Percentiles rank a stretch among this genome's conserved stretches.
phyloP scores from a whole-genome alignment of 495 filamentous ascomycete species.

The Apodospora peruviana region DNA sequence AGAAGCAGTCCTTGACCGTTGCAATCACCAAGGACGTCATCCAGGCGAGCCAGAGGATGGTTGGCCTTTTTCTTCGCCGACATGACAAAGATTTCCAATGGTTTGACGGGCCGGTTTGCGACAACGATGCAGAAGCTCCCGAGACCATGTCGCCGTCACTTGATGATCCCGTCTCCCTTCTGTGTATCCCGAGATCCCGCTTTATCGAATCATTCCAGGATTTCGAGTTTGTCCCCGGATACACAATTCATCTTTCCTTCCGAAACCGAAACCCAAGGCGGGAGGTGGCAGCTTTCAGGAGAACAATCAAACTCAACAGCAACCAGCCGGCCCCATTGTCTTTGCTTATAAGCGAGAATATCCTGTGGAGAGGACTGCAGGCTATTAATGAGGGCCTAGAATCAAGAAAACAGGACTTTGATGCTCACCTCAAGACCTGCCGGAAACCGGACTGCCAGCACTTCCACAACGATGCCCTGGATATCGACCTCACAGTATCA shows the following conservation, averaged over 20 bases:
- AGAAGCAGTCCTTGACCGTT: conserved; percentile 36
- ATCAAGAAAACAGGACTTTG: conserved; percentile 28
- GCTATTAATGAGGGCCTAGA: conserved; percentile 32
- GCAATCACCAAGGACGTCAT: conserved; percentile 36
- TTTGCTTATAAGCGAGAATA: conserved; percentile 29
- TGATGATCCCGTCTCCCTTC: conserved; percentile 28
- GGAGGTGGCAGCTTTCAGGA: conserved; percentile 20
- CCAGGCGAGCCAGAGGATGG: conserved; percentile 35
- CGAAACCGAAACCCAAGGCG: conserved; percentile 32
- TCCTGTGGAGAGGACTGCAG: conserved; percentile 32
- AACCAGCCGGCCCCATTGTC: conserved; percentile 35
- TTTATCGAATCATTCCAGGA: conserved; percentile 37
- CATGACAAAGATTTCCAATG: conserved; percentile 40
- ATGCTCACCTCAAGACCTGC: conserved; percentile 19
- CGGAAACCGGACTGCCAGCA: conserved; percentile 22
- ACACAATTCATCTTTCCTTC: conserved; percentile 35
- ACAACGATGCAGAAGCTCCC: conserved; percentile 20
- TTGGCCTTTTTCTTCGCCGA: conserved; percentile 39
- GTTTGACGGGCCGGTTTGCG: conserved; percentile 33
- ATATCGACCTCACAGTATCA: conserved; percentile 30
- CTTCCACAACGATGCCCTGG: conserved; percentile 29
- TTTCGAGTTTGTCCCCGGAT: conserved; percentile 40
- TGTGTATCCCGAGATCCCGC: conserved; percentile 33
- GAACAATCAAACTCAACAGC: conserved; percentile 30
- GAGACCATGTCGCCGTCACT: conserved; percentile 25